Conservation (phyloP, 768 basidiomycete species). For the Suillus brevipes region DNA sequence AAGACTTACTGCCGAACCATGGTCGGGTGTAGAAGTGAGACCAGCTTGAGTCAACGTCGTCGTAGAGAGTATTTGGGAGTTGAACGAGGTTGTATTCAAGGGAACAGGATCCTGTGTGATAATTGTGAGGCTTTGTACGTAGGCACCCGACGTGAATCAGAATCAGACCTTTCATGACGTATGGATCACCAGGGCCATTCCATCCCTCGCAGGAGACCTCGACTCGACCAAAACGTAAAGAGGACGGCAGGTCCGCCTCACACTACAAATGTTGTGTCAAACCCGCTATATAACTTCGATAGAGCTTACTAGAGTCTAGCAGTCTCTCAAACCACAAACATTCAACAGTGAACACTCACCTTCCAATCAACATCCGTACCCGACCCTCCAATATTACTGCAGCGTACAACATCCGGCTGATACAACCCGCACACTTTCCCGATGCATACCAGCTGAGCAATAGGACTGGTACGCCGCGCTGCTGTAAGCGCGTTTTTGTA, state of each 20-base stretch:
- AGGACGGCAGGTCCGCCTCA: constrained; percentile 84
- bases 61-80: constrained; percentile 45
- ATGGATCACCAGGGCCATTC: constrained; percentile 76
- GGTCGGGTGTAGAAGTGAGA: constrained; percentile 14
- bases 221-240: constrained; percentile 80
- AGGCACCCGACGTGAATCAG: background rate
- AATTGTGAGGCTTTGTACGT: constrained; percentile 2
- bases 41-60: constrained; percentile 17
- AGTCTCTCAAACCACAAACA: background rate
- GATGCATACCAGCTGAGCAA: constrained; percentile 78
- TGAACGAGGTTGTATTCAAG: constrained; percentile 81
- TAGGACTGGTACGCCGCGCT: constrained; percentile 62
- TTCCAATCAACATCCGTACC: constrained; percentile 91
- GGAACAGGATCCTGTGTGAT: constrained; percentile 72
- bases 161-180: constrained; percentile 76
- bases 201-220: constrained; percentile 92
- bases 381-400: constrained; percentile 73
- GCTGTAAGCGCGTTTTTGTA: constrained; percentile 67
- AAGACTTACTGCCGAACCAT: constrained; percentile 26
- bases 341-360: constrained; percentile 40
- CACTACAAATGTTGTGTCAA: constrained; percentile 50
- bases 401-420: constrained; percentile 84
- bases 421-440: constrained; percentile 78
- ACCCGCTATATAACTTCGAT: constrained; percentile 11
- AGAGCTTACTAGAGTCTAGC: background rate